phyloP scores from a whole-genome alignment of 1,139 yeast species.

The Diutina siamensis region DNA sequence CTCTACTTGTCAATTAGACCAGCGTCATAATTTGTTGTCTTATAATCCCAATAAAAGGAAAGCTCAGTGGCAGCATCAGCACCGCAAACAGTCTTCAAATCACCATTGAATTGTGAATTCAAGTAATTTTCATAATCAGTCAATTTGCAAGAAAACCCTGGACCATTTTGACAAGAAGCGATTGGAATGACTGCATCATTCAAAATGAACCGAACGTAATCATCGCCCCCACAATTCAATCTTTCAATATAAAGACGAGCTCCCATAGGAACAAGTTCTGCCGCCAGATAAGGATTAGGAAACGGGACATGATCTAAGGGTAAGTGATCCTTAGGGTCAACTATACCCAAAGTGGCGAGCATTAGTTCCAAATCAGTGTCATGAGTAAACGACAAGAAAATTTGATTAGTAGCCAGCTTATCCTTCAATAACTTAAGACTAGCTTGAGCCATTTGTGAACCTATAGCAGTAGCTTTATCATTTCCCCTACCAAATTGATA shows the following conservation, averaged over 20 bases:
- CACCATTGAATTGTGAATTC: slow-evolving; percentile 20
- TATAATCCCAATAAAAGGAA: slow-evolving; percentile 28
- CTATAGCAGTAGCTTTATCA: slow-evolving; percentile 28
- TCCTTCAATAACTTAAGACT: neutral
- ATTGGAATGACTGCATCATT: slow-evolving; percentile 50
- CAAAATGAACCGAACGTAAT: slow-evolving; percentile 37
- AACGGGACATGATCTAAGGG: slow-evolving; percentile 23
- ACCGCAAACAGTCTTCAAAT: slow-evolving; percentile 10
- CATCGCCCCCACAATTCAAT: slow-evolving; percentile 23
- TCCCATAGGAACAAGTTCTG: slow-evolving; percentile 46
- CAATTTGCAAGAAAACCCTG: slow-evolving; percentile 46
- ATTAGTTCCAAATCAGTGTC: slow-evolving; percentile 44
- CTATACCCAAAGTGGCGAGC: slow-evolving; percentile 40
- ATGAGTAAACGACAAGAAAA: slow-evolving; percentile 37
- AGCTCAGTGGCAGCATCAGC: slow-evolving; percentile 11
- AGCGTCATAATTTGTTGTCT: slow-evolving; percentile 13
- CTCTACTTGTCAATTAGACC: neutral
- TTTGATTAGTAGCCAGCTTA: neutral
- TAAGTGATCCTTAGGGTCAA: slow-evolving; percentile 22
- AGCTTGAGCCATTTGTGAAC: slow-evolving; percentile 11
- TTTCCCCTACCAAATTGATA: slow-evolving; percentile 43
- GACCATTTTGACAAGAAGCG: slow-evolving; percentile 38
- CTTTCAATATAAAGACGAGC: slow-evolving; percentile 40
- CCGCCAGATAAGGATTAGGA: slow-evolving; percentile 31
- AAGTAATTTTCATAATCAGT: slow-evolving; percentile 26